Conservation (phyloP, 2,329 filamentous ascomycete species). For the Scortechinia acanthostroma region DNA sequence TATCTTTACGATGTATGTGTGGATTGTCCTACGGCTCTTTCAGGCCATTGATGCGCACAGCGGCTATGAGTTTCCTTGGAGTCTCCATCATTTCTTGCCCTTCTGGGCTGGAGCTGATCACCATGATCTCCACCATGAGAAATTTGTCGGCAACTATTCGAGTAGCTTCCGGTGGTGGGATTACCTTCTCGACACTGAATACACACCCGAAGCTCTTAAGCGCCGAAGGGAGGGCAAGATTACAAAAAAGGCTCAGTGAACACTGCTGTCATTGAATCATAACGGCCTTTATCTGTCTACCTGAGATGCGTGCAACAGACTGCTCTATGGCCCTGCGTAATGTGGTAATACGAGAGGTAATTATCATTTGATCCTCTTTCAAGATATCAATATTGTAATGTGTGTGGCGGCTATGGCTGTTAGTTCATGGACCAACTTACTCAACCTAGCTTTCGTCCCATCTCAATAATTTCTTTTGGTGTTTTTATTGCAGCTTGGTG, state of each 20-base stretch:
- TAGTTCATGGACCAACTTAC: too few relatives aligned
- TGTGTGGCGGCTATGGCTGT: too few relatives aligned
- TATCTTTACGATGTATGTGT: conserved; percentile 71
- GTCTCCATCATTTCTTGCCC: conserved; percentile 67
- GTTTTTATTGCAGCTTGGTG: too few relatives aligned
- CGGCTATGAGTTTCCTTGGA: conserved; percentile 73
- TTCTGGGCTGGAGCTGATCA: conserved; percentile 74
- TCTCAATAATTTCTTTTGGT: too few relatives aligned
- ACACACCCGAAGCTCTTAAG: conserved; percentile 60
- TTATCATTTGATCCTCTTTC: too few relatives aligned
- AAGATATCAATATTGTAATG: too few relatives aligned
- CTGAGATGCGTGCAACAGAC: too few relatives aligned
- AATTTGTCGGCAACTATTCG: conserved; percentile 70
- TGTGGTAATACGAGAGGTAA: too few relatives aligned
- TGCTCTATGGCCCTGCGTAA: too few relatives aligned
- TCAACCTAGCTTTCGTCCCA: too few relatives aligned
- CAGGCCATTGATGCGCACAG: conserved; percentile 72
- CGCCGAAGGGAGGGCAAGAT: conserved; percentile 49
- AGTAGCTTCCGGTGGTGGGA: conserved; percentile 78
- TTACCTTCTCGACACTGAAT: conserved; percentile 63
- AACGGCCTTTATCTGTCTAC: too few relatives aligned
- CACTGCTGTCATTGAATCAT: too few relatives aligned
- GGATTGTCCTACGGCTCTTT: conserved; percentile 66
- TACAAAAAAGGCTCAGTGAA: conserved; percentile 28
- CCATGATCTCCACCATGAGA: conserved; percentile 71